Evolutionary conservation across 139 green algal genomes (phyloP).

Genomic region (Tetradesmus lagerheimii): DNA sequence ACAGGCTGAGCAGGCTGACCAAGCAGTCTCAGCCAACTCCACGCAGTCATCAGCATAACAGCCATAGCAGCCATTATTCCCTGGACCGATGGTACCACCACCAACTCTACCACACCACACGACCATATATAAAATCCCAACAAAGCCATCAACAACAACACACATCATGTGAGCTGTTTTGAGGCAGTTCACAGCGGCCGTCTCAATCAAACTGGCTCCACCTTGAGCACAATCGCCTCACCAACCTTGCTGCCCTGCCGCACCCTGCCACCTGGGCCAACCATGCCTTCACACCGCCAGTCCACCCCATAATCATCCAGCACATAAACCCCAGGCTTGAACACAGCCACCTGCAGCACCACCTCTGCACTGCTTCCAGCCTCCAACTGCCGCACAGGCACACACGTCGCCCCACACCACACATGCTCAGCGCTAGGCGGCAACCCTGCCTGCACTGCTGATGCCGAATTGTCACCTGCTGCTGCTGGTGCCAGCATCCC

Average conservation of each 20-base stretch:
- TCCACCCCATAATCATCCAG: slow-evolving; percentile 45
- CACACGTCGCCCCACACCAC: slow-evolving; percentile 60
- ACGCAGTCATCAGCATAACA: too few species aligned
- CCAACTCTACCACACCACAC: too few species aligned
- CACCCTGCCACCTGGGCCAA: neutral
- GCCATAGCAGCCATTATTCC: too few species aligned
- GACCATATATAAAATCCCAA: too few species aligned
- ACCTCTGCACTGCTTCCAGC: slow-evolving; percentile 52
- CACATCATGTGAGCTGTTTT: too few species aligned
- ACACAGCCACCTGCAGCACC: slow-evolving; percentile 58
- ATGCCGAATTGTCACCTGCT: neutral
- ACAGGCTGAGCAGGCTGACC: too few species aligned
- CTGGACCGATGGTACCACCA: too few species aligned
- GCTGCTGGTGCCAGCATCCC: neutral
- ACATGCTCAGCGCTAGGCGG: slow-evolving; percentile 51
- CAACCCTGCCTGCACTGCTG: slow-evolving; percentile 47
- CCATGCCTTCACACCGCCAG: neutral
- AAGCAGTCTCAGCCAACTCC: too few species aligned
- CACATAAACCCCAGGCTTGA: slow-evolving; percentile 55
- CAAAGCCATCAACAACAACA: too few species aligned
- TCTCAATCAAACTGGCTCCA: slow-evolving; percentile 12
- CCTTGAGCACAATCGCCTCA: slow-evolving; percentile 36
- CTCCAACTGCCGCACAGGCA: slow-evolving; percentile 44
- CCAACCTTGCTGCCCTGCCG: slow-evolving; percentile 43
- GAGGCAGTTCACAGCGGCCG: too few species aligned